These are phyloP conservation scores for Boletellus sp. DNA, from an alignment of 1,284 basidiomycete species.

Conservation along the genomic window DNA sequence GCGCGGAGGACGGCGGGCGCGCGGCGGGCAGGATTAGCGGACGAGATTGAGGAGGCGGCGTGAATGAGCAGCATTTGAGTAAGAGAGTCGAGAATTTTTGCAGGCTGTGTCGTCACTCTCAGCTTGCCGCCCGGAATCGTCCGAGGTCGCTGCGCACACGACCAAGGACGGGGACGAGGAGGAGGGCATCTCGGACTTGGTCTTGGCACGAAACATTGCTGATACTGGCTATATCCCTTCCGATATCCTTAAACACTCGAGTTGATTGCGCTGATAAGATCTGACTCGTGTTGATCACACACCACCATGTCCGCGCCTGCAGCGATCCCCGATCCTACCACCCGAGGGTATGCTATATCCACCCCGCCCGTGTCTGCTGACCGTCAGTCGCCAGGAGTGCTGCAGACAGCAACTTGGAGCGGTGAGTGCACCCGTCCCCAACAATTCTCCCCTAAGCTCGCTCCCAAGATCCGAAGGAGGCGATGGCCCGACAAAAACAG, in stretches of 20 bases:
- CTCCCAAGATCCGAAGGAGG: constrained; percentile 30
- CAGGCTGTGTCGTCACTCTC: too few species aligned
- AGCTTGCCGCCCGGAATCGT: constrained; percentile 15
- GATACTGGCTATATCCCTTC: too few species aligned
- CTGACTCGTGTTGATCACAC: not conserved
- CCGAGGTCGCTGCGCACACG: constrained; percentile 9
- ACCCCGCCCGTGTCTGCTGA: not conserved
- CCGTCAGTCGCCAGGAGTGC: constrained; percentile 7
- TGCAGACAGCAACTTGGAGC: constrained; percentile 10
- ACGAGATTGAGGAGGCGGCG: constrained; percentile 38
- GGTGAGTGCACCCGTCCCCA: constrained; percentile 6
- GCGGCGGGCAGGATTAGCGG: constrained; percentile 44
- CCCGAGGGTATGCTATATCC: constrained; percentile 10
- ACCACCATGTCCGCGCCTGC: constrained; percentile 17
- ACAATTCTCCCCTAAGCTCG: constrained; percentile 4
- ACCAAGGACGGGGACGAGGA: too few species aligned
- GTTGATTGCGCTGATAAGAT: constrained; percentile 27
- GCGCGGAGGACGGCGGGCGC: constrained; percentile 34
- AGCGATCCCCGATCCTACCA: not conserved
- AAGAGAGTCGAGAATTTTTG: not conserved
- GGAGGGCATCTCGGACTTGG: too few species aligned
- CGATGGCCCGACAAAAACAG: constrained; percentile 76
- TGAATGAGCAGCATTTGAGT: not conserved
- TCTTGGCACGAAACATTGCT: too few species aligned
- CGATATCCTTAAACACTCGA: constrained; percentile 10